Percentiles rank a stretch among this genome's conserved stretches.
Conservation (phyloP, 2,329 filamentous ascomycete genomes). For the Aspergillus texensis region DNA sequence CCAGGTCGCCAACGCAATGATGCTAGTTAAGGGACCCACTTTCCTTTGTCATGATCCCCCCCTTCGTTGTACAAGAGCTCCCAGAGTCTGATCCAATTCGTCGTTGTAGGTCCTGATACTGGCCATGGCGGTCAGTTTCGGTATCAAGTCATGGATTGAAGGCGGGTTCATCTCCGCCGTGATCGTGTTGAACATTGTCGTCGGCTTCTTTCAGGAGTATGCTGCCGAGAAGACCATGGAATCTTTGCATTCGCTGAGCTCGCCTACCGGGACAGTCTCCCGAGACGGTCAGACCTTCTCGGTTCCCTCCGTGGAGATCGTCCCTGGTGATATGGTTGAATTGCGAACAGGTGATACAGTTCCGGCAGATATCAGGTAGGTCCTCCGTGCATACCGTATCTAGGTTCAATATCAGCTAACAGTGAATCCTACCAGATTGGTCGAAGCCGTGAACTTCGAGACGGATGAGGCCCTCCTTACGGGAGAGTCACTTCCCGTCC, state of each 20-base stretch:
- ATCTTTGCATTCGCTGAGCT: slow-evolving; percentile 55
- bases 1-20: slow-evolving; percentile 70
- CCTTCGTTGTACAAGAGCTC: slow-evolving; percentile 11
- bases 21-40: slow-evolving; percentile 52
- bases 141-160: slow-evolving; percentile 58
- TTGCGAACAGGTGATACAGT: slow-evolving; percentile 59
- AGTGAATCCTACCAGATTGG: slow-evolving; percentile 29
- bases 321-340: slow-evolving; percentile 59
- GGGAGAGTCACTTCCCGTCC: slow-evolving; percentile 62
- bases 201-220: slow-evolving; percentile 62
- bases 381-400: neutral
- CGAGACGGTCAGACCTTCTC: slow-evolving; percentile 56
- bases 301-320: slow-evolving; percentile 58
- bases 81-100: slow-evolving; percentile 34
- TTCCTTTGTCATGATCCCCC: slow-evolving; percentile 4
- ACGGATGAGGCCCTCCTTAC: slow-evolving; percentile 67
- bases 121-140: slow-evolving; percentile 65
- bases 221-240: slow-evolving; percentile 62
- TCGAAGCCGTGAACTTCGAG: slow-evolving; percentile 67
- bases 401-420: neutral
- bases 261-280: slow-evolving; percentile 57
- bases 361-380: slow-evolving; percentile 59
- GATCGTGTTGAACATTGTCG: slow-evolving; percentile 58
- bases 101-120: slow-evolving; percentile 69
- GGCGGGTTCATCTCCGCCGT: slow-evolving; percentile 60